Evolutionary conservation across 495 filamentous ascomycete genomes (phyloP), one percentile per base, ranked within the genome.

Genomic region (Mycothermus thermophilus): DNA sequence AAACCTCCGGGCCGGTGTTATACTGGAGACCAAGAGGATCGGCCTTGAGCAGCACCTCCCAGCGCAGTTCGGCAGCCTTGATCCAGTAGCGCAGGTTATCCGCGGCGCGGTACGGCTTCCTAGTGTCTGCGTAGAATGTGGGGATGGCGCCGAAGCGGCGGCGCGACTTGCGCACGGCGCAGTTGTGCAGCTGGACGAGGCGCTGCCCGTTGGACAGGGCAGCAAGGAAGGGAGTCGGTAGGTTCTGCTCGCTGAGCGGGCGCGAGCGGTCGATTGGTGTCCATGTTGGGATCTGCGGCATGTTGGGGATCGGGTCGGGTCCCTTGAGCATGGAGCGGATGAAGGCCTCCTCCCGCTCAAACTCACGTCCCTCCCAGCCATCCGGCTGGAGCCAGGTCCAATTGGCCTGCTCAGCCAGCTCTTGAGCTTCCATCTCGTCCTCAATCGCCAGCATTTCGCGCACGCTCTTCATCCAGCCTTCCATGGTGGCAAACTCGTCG

Each of bases 11-110:
- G 34, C 71, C 68, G 32, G 65, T 69, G 34, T 62, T 68, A 41
- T 86, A 74, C 5, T 93, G 86, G 9, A 96, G 77, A 8, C 75
- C 83, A 63, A 86, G 78, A 16, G 85, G 83, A 49, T 93, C 83
- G 35, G 93, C 68, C 46, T 83, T 75, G 35, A 95, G 65, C 40
- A 82, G 72, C 13, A 83, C 71, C 59, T 96, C 92, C 83, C 87
- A 97, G 16, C 90, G 73, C 32, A 96, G 68, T 59, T 96, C 83
- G 5, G 86, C 83, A 13, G 92, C 92, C 59, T 97, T 97, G 53
- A 83, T 68, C 88, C 90, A 97, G 64, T 76, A 97, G 8, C 83
- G 72, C 23, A 97, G 69, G 50, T 97, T 97, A 34, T 97, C 92
- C 0, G 87, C 84, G 35, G 75, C 74, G 34, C 90, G 80, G 51